Evolutionary conservation across 129 eudicot genomes (phyloP).

Genomic region (Helichrysum umbraculigerum): DNA sequence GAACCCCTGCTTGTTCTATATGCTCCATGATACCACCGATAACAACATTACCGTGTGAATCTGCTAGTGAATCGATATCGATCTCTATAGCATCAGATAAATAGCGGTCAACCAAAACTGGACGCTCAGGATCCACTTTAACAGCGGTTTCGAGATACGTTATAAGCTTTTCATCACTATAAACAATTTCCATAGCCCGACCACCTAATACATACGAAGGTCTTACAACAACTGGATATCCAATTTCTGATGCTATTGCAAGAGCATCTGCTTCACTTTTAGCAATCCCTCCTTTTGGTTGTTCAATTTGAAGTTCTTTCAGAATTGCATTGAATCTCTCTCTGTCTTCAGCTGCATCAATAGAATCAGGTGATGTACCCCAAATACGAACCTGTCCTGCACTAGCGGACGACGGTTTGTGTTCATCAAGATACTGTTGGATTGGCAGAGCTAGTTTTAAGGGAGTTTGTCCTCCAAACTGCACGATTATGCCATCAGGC

Average conservation of each 20-base stretch:
- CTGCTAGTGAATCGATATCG: conserved; percentile 83
- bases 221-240: conserved; percentile 93
- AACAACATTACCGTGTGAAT: conserved; percentile 76
- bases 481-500: conserved; percentile 94
- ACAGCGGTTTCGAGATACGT: conserved; percentile 83
- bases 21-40: conserved; percentile 99
- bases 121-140: conserved; percentile 83
- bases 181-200: conserved; percentile 92
- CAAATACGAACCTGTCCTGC: conserved; percentile 77
- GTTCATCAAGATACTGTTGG: conserved; percentile 69
- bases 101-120: conserved; percentile 79
- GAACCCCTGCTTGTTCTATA: conserved; percentile 95
- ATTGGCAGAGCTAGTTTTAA: conserved; percentile 81
- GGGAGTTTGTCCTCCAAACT: conserved; percentile 98
- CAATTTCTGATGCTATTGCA: conserved; percentile 73
- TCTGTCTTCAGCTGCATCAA: conserved; percentile 92
- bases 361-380: conserved; percentile 97
- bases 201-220: conserved; percentile 96
- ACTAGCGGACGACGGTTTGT: conserved; percentile 52
- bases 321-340: conserved; percentile 80
- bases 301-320: conserved; percentile 75
- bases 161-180: conserved; percentile 73
- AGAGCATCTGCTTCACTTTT: conserved; percentile 80
- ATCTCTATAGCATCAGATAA: conserved; percentile 81
- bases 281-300: conserved; percentile 96